phyloP scores from a whole-genome alignment of 129 eudicot genomes.

The Logfia minima region DNA sequence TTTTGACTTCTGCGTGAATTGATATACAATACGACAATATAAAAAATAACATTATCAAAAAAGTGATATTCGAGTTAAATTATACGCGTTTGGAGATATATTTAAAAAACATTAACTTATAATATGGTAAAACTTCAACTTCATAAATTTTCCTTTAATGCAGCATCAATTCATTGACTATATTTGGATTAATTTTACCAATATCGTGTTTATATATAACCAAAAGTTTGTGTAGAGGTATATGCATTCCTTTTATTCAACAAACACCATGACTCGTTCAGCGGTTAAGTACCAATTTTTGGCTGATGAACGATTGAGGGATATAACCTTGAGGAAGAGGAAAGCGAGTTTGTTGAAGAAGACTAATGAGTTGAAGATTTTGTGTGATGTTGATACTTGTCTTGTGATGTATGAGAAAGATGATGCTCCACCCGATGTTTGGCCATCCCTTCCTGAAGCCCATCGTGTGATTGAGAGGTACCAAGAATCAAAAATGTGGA shows the following conservation, averaged over 20 bases:
- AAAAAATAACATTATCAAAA: neutral
- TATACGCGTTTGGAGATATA: conserved; percentile 1
- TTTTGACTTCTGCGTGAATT: neutral
- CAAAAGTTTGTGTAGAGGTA: conserved; percentile 7
- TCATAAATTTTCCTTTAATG: conserved; percentile 22
- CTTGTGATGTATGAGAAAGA: conserved; percentile 32
- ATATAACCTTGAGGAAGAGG: conserved; percentile 17
- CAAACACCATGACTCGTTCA: conserved; percentile 35
- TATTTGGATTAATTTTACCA: conserved; percentile 9
- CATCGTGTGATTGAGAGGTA: conserved; percentile 13
- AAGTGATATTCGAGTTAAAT: neutral
- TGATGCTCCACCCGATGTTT: conserved; percentile 2
- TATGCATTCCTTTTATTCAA: conserved; percentile 3
- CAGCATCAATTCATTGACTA: conserved; percentile 21
- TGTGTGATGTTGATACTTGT: conserved; percentile 33
- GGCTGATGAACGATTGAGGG: conserved; percentile 13
- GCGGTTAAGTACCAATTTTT: conserved; percentile 23
- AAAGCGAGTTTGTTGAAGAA: conserved; percentile 23
- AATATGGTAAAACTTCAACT: conserved; percentile 8
- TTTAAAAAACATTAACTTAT: conserved; percentile 10
- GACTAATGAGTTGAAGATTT: conserved; percentile 12
- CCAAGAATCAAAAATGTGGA: neutral
- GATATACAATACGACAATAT: conserved; percentile 8
- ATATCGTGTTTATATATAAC: conserved; percentile 4
- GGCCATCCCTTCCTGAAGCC: conserved; percentile 33